phyloP scores from a whole-genome alignment of 73 alveolate genomes.

The Paraurostyla sp. region DNA sequence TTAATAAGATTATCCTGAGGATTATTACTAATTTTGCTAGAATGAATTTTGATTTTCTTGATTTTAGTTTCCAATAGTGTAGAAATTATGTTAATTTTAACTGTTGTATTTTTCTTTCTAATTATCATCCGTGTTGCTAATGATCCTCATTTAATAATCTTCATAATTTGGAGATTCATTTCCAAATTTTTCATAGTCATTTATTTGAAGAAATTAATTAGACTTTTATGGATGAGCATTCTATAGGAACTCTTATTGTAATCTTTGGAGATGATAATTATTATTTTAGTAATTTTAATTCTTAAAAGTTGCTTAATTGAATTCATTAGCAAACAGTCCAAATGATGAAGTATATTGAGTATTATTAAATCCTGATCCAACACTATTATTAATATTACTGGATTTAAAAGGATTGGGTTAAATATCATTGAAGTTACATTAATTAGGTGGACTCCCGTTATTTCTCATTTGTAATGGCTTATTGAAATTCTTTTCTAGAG shows the following conservation, averaged over 20 bases:
- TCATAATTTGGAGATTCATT: neutral
- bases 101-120: neutral
- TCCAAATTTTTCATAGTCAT: neutral
- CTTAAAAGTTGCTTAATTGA: conserved; percentile 4
- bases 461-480: conserved; percentile 33
- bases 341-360: conserved; percentile 19
- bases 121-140: conserved; percentile 3
- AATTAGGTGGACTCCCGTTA: conserved; percentile 37
- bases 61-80: neutral
- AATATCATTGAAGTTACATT: conserved; percentile 8
- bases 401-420: conserved; percentile 24
- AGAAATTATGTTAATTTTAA: conserved; percentile 1
- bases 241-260: no score
- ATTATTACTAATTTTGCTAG: neutral
- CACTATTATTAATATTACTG: neutral
- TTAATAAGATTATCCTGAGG: neutral
- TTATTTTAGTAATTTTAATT: neutral
- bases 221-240: neutral
- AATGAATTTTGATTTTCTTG: neutral
- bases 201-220: neutral
- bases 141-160: neutral
- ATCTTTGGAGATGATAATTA: no score
- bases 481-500: conserved; percentile 33
- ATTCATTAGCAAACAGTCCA: conserved; percentile 5
- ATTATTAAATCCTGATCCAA: neutral